phyloP scores from a whole-genome alignment of 2,329 filamentous ascomycete species.

The Xylaria sp. region DNA sequence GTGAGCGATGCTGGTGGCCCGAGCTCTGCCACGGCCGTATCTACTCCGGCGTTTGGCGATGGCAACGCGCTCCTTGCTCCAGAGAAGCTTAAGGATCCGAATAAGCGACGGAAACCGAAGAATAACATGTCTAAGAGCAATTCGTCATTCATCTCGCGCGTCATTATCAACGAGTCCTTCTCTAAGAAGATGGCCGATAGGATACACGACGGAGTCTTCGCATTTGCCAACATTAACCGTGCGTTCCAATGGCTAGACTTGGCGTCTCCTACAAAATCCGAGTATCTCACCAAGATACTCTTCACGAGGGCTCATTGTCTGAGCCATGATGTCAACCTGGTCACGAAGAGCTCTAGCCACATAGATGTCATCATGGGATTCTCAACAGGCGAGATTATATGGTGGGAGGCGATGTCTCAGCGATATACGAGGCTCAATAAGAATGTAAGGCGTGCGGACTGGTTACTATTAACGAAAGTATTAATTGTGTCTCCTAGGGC shows the following conservation, averaged over 20 bases:
- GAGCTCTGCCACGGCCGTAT: constrained; percentile 38
- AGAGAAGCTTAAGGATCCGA: constrained; percentile 61
- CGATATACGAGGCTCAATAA: constrained; percentile 96
- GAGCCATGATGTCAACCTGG: constrained; percentile 83
- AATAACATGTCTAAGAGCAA: constrained; percentile 98
- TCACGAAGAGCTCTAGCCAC: constrained; percentile 74
- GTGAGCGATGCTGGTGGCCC: constrained; percentile 44
- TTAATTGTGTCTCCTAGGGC: constrained; percentile 48
- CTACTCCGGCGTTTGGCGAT: constrained; percentile 72
- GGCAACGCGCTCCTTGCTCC: constrained; percentile 69
- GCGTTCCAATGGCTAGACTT: constrained; percentile 96
- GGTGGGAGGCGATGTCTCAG: constrained; percentile 96
- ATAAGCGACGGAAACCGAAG: constrained; percentile 88
- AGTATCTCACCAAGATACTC: constrained; percentile 90
- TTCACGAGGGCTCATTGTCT: constrained; percentile 96
- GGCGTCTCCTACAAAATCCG: constrained; percentile 69
- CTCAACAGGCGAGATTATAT: constrained; percentile 93
- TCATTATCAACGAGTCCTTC: constrained; percentile 81
- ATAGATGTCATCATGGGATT: constrained; percentile 94
- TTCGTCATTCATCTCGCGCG: constrained; percentile 95
- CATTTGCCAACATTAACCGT: constrained; percentile 92
- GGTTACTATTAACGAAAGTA: not conserved
- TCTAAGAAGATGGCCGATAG: constrained; percentile 76
- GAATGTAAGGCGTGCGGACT: constrained; percentile 56
- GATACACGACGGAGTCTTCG: constrained; percentile 72